These are phyloP conservation scores for Rubia tinctorum DNA, from an alignment of 305 asterid genomes.

Conservation along the genomic window DNA sequence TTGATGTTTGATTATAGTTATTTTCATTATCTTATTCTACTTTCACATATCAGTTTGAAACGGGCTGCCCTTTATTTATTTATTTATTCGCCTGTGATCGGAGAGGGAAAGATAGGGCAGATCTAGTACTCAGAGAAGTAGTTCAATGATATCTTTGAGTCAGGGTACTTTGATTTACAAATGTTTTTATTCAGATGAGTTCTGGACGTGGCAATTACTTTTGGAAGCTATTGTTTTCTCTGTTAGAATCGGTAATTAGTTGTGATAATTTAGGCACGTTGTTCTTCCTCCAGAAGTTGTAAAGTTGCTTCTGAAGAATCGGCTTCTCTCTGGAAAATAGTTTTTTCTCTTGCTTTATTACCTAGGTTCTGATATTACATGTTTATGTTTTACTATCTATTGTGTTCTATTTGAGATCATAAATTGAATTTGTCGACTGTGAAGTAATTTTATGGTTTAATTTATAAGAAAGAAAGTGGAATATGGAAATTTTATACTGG, in stretches of 20 bases:
- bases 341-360: constrained; percentile 3
- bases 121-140: constrained; percentile 95
- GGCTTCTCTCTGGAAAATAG: constrained; percentile 87
- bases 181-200: neutral
- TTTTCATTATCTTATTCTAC: no score
- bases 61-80: no score
- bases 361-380: constrained; percentile 11
- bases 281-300: constrained; percentile 93
- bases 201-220: neutral
- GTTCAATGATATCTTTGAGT: constrained; percentile 81
- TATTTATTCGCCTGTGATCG: constrained; percentile 16
- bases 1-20: no score
- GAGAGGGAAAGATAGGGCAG: constrained; percentile 61
- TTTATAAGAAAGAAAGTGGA: neutral
- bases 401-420: neutral
- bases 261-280: constrained; percentile 55
- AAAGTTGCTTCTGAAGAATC: constrained; percentile 80
- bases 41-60: no score
- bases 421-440: neutral
- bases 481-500: neutral
- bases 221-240: neutral
- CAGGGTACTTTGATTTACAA: constrained; percentile 38
- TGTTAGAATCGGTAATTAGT: constrained; percentile 5
- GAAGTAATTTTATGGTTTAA: neutral
- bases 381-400: neutral